A percentile compares a stretch with the other conserved stretches of the same genome.
phyloP scores from a whole-genome alignment of 2,329 filamentous ascomycete species.

The Pyricularia grisea region DNA sequence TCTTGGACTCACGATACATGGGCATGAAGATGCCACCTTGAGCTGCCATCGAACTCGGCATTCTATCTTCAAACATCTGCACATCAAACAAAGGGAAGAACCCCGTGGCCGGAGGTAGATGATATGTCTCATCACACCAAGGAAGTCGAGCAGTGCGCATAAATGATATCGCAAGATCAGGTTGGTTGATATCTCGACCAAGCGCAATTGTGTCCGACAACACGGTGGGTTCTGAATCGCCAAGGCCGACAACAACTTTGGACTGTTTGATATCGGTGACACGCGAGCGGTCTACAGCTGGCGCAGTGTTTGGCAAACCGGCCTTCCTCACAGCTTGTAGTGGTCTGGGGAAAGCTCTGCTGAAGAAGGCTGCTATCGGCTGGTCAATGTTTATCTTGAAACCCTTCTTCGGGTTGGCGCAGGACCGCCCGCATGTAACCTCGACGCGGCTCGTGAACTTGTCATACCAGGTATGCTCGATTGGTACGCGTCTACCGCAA shows the following conservation, averaged over 20 bases:
- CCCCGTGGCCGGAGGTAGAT: constrained; percentile 26
- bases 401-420: neutral
- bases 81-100: constrained; percentile 18
- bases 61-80: neutral
- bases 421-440: neutral
- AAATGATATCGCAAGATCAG: neutral
- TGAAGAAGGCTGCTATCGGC: constrained; percentile 1
- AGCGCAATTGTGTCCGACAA: neutral
- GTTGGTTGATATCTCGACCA: neutral
- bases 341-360: neutral
- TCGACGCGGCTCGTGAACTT: neutral
- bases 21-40: constrained; percentile 8
- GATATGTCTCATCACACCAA: constrained; percentile 4
- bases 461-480: neutral
- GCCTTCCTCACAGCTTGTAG: neutral
- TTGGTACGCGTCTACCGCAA: neutral
- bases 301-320: neutral
- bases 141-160: neutral
- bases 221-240: neutral
- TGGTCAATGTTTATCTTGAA: neutral
- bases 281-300: too few species aligned
- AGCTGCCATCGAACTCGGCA: neutral
- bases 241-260: neutral
- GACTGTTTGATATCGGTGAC: neutral
- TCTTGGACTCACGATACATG: constrained; percentile 6